Base-by-base conservation (phyloP, 805 yeast species). In the Torulaspora quercuum region DNA sequence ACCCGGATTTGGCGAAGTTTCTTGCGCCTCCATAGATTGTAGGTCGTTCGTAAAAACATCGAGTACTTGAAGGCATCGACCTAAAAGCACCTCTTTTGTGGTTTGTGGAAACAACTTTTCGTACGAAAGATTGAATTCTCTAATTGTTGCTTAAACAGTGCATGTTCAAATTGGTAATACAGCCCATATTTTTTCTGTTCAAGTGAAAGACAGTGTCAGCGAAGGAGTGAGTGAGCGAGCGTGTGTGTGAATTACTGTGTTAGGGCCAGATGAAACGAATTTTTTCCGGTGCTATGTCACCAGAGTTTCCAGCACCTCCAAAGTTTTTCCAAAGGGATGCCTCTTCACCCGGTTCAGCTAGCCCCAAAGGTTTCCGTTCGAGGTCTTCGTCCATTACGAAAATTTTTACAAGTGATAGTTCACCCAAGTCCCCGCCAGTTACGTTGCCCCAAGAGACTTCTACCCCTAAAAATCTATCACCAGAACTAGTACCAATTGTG, bases 401-500 rank as follows among this genome's bases (percentile, higher is more conserved):
- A n/a, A 41, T 43, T 7, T 49, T 49, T 28, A 37, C 50, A n/a
- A 33, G 39, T 10, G 46, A 45, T 17, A 41, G 38, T 11, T 37
- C 45, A 10, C 53, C 52, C 25, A 40, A 34, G 30, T 26, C 29
- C 3, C 42, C 48, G 5, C 39, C 49, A 3, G 38, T 41, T 11
- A 30, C 37, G 9, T 24, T 44, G 16, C 48, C 48, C 6, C 46
- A 46, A 29, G 53, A 46, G 30, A 34, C 29, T 25, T 42, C 55
- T 6, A 38, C 45, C n/a, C 31, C 42, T 9, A 44, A 42, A 14
- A 39, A 31, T 11, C 41, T 59, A 24, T 55, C 65, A 1, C 72
- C 72, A 1, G 75, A 70, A 46, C 47, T 70, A 19, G 61, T 68
- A 3, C 95, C 95, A 1, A 81, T 84, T 4, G 82, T 83, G 29